Base-by-base conservation (phyloP, 768 basidiomycete species). In the Roridomyces roridus region DNA sequence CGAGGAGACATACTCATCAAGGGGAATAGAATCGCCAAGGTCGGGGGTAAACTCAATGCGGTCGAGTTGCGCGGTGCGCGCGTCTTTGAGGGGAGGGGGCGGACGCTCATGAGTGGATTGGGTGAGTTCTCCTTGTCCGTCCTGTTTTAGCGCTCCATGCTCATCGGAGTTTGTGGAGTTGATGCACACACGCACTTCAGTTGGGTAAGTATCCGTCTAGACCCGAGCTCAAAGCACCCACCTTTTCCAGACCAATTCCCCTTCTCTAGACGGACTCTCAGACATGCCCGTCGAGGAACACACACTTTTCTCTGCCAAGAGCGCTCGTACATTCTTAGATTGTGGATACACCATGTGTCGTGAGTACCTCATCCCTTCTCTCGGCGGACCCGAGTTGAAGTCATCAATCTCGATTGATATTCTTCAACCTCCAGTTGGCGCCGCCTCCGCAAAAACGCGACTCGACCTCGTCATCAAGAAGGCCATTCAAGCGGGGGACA, bases 341-440 rank as follows among this genome's bases (percentile, higher is more conserved):
- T 64, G 72, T 50, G 74, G 74, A 5, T 74, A 74, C 46, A 75
- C 74, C 1, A 75, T 76, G 74, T 75, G 74, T 46, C 18, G 60
- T 62, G 17, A 12, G 60, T 14, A 21, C 3, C 4, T 28, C 24
- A 10, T 5, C 35, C 24, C 23, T 10, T 21, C 17, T 12, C 9
- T n/a, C 18, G 10, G n/a, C 14, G n/a, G n/a, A n/a, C n/a, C n/a
- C n/a, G n/a, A n/a, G n/a, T n/a, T n/a, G n/a, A n/a, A n/a, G n/a
- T n/a, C n/a, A n/a, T n/a, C n/a, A n/a, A n/a, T n/a, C n/a, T n/a
- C n/a, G 23, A 28, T 3, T 24, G 10, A 35, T 5, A 17, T 15
- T 29, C 11, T 11, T 21, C 45, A 25, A 15, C 7, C 10, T 18
- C 29, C 45, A 62, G 42, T 75, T 43, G 74, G 74, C 20, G 74